Evolutionary conservation across 805 yeast species (phyloP), one percentile per base, ranked within the genome.

Genomic region (Metschnikowia similis): DNA sequence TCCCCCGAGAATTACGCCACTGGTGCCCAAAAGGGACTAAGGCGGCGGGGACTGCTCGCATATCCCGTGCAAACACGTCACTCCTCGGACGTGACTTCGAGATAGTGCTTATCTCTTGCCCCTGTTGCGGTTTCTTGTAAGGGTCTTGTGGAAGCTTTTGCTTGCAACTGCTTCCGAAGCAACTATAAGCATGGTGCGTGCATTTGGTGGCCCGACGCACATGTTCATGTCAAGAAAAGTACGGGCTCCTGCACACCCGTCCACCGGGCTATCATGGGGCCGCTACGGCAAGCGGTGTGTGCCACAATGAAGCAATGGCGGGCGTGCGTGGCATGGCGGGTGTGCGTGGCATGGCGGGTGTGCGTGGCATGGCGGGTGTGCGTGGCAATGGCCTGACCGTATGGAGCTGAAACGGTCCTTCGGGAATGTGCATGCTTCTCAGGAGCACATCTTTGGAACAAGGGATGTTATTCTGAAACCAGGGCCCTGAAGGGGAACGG

Each of bases 181-280:
- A 41, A 41, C 10, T 41, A 41, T 41, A 41, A 30, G 37, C 31
- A 41, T 21, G 37, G 31, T 7, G 45, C n/a, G 30, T 41, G 37
- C 37, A 41, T 32, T 21, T 21, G 34, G 4, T 41, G 14, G 7
- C n/a, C 37, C 17, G 45, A 32, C 37, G 36, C 35, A n/a, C 11
- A 8, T 13, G 17, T 28, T 16, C 29, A 27, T 31, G 17, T 41
- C 3, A 32, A 41, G 45, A 41, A 41, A 41, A 21, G n/a, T 10
- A 16, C 16, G 36, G 36, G 29, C 6, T 38, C 30, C 41, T 38
- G 41, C 41, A 38, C 10, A 1, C 6, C 6, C n/a, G 3, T 8
- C 41, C 21, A 21, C 21, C 21, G 3, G 21, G 21, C 21, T 17
- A 17, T 17, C 21, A 17, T 4, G 21, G 4, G 21, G 5, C 21